Percentiles rank a stretch among this genome's conserved stretches.
These are phyloP conservation scores for sunflower (Helianthus annuus) DNA, from an alignment of 129 eudicot genomes.

Conservation along the genomic window HanXRQr2.0-SUNRISE NC_035441.2:129818051-129818550, in stretches of 20 bases:
- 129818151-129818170: not conserved
- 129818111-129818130: too few relatives aligned
- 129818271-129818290: constrained; percentile 10
- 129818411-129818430: not conserved
- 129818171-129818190: not conserved
- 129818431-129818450: constrained; percentile 5
- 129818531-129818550: constrained; percentile 74
- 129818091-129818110: too few relatives aligned
- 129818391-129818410: constrained; percentile 23
- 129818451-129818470: constrained; percentile 23
- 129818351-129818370: constrained; percentile 43
- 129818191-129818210: not conserved
- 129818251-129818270: not conserved
- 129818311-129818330: not conserved
- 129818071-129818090: too few relatives aligned
- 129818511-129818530: constrained; percentile 17
- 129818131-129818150: not conserved
- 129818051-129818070: too few relatives aligned
- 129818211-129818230: not conserved
- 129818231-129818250: not conserved
- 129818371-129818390: constrained; percentile 63
- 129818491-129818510: constrained; percentile 30
- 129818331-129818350: not conserved
- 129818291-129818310: not conserved
- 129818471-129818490: constrained; percentile 20